These are phyloP conservation scores for Blastobotrys americana DNA, from an alignment of 805 yeast genomes.

Conservation along the genomic window DNA sequence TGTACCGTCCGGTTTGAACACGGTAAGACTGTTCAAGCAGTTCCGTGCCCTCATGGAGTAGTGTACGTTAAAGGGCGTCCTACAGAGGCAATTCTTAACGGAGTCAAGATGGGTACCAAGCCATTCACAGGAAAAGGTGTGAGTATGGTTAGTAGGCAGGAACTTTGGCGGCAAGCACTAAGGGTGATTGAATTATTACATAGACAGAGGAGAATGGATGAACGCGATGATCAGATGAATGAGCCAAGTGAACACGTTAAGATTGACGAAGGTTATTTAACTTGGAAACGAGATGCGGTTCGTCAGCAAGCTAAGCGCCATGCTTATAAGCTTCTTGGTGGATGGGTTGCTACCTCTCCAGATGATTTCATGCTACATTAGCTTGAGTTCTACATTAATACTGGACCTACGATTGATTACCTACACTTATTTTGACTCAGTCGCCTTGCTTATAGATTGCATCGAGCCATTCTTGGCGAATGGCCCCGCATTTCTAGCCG, in stretches of 20 bases:
- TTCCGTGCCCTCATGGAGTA: slow-evolving; percentile 14
- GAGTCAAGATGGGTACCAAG: slow-evolving; percentile 25
- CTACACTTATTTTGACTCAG: too few relatives aligned
- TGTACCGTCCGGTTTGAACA: slow-evolving; percentile 7
- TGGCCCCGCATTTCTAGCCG: too few relatives aligned
- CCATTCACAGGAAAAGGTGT: slow-evolving; percentile 16
- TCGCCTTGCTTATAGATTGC: too few relatives aligned
- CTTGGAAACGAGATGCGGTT: slow-evolving; percentile 7
- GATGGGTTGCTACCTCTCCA: slow-evolving; percentile 17
- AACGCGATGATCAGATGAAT: background rate
- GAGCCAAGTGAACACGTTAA: background rate
- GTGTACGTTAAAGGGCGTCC: slow-evolving; percentile 1
- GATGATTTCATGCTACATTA: slow-evolving; percentile 11
- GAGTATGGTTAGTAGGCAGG: slow-evolving; percentile 18
- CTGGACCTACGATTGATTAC: too few relatives aligned
- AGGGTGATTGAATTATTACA: too few relatives aligned
- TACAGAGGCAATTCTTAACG: slow-evolving; percentile 21
- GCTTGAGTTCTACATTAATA: too few relatives aligned
- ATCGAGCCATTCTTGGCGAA: too few relatives aligned
- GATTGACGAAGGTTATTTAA: slow-evolving; percentile 12
- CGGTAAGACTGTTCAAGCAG: slow-evolving; percentile 5
- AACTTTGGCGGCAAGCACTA: slow-evolving; percentile 8
- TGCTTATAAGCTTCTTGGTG: slow-evolving; percentile 11
- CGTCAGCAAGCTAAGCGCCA: slow-evolving; percentile 11
- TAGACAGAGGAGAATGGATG: too few relatives aligned